phyloP scores from a whole-genome alignment of 352 stramenopile genomes.

The Thalassiosira pacifica region DNA sequence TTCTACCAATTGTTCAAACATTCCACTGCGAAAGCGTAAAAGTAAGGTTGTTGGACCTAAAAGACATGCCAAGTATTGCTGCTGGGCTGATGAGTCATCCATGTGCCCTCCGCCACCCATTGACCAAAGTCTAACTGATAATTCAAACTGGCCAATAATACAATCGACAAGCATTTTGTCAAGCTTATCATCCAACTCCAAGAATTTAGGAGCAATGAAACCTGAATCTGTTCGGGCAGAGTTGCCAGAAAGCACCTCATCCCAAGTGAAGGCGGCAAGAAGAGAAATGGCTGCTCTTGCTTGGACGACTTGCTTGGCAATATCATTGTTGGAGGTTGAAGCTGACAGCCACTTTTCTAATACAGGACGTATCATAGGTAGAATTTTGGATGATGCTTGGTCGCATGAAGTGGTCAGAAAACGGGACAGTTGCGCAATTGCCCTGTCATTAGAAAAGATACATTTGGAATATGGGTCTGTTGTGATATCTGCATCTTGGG shows the following conservation, averaged over 20 bases:
- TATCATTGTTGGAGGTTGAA: slow-evolving; percentile 1
- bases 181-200: slow-evolving; percentile 56
- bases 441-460: slow-evolving; percentile 53
- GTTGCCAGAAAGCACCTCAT: slow-evolving; percentile 40
- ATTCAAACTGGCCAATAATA: slow-evolving; percentile 47
- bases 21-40: slow-evolving; percentile 53
- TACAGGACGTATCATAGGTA: slow-evolving; percentile 62
- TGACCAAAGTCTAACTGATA: slow-evolving; percentile 42
- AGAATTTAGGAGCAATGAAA: slow-evolving; percentile 31
- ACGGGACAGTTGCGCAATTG: slow-evolving; percentile 47
- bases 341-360: slow-evolving; percentile 55
- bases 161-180: slow-evolving; percentile 43
- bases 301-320: slow-evolving; percentile 34
- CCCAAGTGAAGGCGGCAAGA: slow-evolving; percentile 60
- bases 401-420: slow-evolving; percentile 60
- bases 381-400: slow-evolving; percentile 42
- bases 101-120: slow-evolving; percentile 14
- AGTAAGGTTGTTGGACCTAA: slow-evolving; percentile 55
- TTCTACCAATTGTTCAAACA: slow-evolving; percentile 52
- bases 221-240: slow-evolving; percentile 5
- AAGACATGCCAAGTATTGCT: slow-evolving; percentile 48
- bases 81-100: slow-evolving; percentile 38
- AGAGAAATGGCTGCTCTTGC: slow-evolving; percentile 57
- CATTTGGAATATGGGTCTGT: not conserved
- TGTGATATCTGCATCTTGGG: slow-evolving; percentile 1